These are phyloP conservation scores for Penicillium decumbens DNA, from an alignment of 2,329 filamentous ascomycete genomes.

Conservation along the genomic window DNA sequence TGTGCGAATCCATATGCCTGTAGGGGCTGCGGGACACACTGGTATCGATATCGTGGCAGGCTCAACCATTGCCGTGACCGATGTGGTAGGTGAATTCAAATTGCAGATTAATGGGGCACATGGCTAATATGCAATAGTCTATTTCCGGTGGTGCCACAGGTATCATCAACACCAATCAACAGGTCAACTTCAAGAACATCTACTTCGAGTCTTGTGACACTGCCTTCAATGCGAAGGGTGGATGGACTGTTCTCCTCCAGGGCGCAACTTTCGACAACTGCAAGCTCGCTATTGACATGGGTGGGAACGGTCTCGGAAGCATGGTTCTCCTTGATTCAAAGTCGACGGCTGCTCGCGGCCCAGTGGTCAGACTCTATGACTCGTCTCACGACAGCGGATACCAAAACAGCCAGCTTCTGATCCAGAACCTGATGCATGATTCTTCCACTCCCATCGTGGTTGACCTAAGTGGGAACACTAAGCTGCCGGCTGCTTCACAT, in stretches of 20 bases:
- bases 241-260: constrained; percentile 27
- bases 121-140: constrained; percentile 12
- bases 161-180: constrained; percentile 29
- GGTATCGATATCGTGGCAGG: constrained; percentile 27
- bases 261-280: constrained; percentile 27
- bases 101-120: not conserved
- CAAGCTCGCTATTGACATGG: constrained; percentile 29
- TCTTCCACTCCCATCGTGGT: constrained; percentile 27
- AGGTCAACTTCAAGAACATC: constrained; percentile 44
- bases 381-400: constrained; percentile 28
- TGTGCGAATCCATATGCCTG: constrained; percentile 32
- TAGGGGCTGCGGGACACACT: constrained; percentile 23
- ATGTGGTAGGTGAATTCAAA: constrained; percentile 20
- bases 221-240: constrained; percentile 40
- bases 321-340: constrained; percentile 29
- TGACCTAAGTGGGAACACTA: constrained; percentile 22
- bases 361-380: constrained; percentile 25
- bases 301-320: constrained; percentile 23
- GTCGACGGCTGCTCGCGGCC: constrained; percentile 23
- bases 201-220: constrained; percentile 59
- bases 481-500: constrained; percentile 13
- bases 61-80: constrained; percentile 26
- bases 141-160: constrained; percentile 29
- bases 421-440: constrained; percentile 25
- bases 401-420: constrained; percentile 28